These are phyloP conservation scores for Botrytis fabae DNA, from an alignment of 2,329 filamentous ascomycete genomes.

Conservation along the genomic window DNA sequence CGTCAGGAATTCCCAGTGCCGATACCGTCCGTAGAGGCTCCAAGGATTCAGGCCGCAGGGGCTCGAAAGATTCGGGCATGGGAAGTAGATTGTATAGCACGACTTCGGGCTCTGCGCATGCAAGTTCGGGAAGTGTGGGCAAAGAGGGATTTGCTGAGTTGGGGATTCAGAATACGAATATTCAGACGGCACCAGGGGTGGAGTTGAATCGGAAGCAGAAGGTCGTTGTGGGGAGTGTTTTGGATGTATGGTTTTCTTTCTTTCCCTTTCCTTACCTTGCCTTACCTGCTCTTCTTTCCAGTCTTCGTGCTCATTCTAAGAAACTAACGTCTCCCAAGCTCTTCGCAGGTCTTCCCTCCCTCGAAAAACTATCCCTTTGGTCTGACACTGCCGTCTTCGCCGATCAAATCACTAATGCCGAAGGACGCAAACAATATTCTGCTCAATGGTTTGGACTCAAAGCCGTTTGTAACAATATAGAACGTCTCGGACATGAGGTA, in stretches of 20 bases:
- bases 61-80: not conserved
- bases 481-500: constrained; percentile 55
- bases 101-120: not conserved
- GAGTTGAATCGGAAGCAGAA: constrained; percentile 52
- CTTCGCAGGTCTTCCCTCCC: constrained; percentile 59
- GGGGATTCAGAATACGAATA: constrained; percentile 54
- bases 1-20: not conserved
- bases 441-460: constrained; percentile 60
- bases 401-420: constrained; percentile 59
- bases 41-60: not conserved
- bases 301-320: not conserved
- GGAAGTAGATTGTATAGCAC: not conserved
- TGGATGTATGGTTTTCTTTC: constrained; percentile 47
- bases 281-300: not conserved
- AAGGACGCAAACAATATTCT: constrained; percentile 52
- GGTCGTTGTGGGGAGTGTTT: constrained; percentile 56
- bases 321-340: constrained; percentile 44
- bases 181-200: constrained; percentile 54
- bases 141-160: constrained; percentile 25
- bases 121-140: not conserved
- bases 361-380: constrained; percentile 61
- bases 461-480: constrained; percentile 57
- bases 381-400: constrained; percentile 56
- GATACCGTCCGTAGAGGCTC: not conserved
- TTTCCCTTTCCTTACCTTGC: too few relatives aligned